These are phyloP conservation scores for Neurospora sp. DNA, from an alignment of 495 filamentous ascomycete species.

Conservation along the genomic window DNA sequence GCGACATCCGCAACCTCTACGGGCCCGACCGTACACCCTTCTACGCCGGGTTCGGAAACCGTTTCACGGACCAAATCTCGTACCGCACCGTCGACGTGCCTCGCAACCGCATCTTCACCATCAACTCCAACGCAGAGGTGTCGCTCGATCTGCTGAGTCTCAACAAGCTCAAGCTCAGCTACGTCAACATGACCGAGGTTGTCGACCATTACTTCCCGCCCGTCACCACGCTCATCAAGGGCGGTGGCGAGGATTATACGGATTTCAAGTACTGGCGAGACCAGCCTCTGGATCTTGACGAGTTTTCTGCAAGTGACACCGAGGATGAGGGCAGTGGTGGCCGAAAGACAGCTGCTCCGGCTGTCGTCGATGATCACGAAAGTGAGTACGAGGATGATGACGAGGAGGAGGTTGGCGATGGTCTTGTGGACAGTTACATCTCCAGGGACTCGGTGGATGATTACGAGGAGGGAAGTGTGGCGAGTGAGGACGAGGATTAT, in stretches of 20 bases:
- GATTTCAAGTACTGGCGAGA: slow-evolving; percentile 88
- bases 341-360: slow-evolving; percentile 28
- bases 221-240: slow-evolving; percentile 61
- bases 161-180: slow-evolving; percentile 93
- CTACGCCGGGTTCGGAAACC: slow-evolving; percentile 95
- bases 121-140: slow-evolving; percentile 96
- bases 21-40: slow-evolving; percentile 72
- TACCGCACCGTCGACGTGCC: slow-evolving; percentile 95
- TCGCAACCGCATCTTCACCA: slow-evolving; percentile 89
- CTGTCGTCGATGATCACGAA: slow-evolving; percentile 40
- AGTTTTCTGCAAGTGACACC: slow-evolving; percentile 68
- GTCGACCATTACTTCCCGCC: slow-evolving; percentile 97
- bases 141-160: slow-evolving; percentile 82
- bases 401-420: slow-evolving; percentile 33
- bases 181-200: slow-evolving; percentile 90
- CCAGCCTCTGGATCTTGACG: slow-evolving; percentile 58
- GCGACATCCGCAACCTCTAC: slow-evolving; percentile 87
- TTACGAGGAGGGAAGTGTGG: slow-evolving; percentile 33
- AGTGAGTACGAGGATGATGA: slow-evolving; percentile 26
- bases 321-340: slow-evolving; percentile 43
- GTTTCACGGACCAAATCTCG: slow-evolving; percentile 89
- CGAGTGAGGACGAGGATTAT: slow-evolving; percentile 28
- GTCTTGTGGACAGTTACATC: slow-evolving; percentile 50
- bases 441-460: slow-evolving; percentile 45
- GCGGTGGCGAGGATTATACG: slow-evolving; percentile 75